Conservation (phyloP, 257 asterid species). For the Fraxinus cuspidata region DNA sequence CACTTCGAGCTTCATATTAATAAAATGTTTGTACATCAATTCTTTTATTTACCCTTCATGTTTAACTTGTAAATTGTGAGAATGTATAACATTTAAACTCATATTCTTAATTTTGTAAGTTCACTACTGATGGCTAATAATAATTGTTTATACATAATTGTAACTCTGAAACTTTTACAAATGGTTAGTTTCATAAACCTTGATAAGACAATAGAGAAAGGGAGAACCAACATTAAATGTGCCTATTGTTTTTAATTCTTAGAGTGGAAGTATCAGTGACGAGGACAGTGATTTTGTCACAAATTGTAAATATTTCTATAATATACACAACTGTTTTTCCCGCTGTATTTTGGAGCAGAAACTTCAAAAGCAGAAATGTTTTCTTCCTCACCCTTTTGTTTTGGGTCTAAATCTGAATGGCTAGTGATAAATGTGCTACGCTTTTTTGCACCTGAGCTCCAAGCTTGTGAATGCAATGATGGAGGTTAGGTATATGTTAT, state of each 20-base stretch:
- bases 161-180: neutral
- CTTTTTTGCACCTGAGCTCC: neutral
- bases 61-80: neutral
- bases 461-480: slow-evolving; percentile 1
- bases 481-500: neutral
- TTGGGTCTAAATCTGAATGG: neutral
- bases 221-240: neutral
- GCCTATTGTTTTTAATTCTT: neutral
- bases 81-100: slow-evolving; percentile 1
- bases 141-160: neutral
- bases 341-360: neutral
- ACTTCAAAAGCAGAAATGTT: neutral
- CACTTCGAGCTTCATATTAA: slow-evolving; percentile 1
- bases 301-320: neutral
- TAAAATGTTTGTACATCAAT: neutral
- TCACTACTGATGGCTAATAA: neutral
- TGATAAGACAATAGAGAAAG: slow-evolving; percentile 4
- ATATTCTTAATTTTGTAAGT: slow-evolving; percentile 1
- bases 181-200: neutral
- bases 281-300: neutral
- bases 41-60: neutral
- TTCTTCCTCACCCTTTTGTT: neutral
- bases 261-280: neutral
- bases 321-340: neutral
- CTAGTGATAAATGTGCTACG: neutral